These are phyloP conservation scores for Chytridium lagenaria DNA, from an alignment of 371 early-diverging fungal species.

Conservation along the genomic window DNA sequence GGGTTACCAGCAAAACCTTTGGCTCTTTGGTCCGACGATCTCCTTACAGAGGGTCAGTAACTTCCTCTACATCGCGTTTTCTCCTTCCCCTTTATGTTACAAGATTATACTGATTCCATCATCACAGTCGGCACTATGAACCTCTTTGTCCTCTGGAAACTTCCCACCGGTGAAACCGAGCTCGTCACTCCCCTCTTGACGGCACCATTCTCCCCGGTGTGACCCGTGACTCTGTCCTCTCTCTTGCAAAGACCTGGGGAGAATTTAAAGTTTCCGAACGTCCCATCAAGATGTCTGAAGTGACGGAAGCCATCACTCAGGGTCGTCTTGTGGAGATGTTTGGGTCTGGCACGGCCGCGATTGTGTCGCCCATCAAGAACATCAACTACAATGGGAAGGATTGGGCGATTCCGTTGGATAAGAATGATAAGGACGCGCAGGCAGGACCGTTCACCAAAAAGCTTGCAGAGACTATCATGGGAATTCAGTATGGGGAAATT, in stretches of 20 bases:
- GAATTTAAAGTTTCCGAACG: slow-evolving; percentile 92
- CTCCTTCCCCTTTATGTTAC: not conserved
- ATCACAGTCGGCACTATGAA: slow-evolving; percentile 92
- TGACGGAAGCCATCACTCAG: slow-evolving; percentile 75
- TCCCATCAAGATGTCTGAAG: slow-evolving; percentile 81
- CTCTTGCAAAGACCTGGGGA: slow-evolving; percentile 80
- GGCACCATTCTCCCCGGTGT: slow-evolving; percentile 97
- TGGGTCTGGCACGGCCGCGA: slow-evolving; percentile 96
- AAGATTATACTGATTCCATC: not conserved
- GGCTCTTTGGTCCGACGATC: slow-evolving; percentile 90
- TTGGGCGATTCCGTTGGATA: slow-evolving; percentile 86
- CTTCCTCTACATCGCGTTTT: not conserved
- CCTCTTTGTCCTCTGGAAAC: slow-evolving; percentile 82
- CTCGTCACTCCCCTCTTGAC: slow-evolving; percentile 92
- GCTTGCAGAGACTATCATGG: slow-evolving; percentile 86
- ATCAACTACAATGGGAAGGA: slow-evolving; percentile 73
- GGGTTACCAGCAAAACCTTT: slow-evolving; percentile 93
- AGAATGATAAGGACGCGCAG: slow-evolving; percentile 75
- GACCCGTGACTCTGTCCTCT: slow-evolving; percentile 93
- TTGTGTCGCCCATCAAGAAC: slow-evolving; percentile 90
- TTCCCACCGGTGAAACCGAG: slow-evolving; percentile 76
- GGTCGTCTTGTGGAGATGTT: slow-evolving; percentile 82
- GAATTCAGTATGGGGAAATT: slow-evolving; percentile 93
- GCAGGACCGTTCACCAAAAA: slow-evolving; percentile 91
- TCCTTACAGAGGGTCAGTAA: slow-evolving; percentile 76